Base-by-base conservation (phyloP, 441 rosid species). In the Hypseocharis bilobata region DNA sequence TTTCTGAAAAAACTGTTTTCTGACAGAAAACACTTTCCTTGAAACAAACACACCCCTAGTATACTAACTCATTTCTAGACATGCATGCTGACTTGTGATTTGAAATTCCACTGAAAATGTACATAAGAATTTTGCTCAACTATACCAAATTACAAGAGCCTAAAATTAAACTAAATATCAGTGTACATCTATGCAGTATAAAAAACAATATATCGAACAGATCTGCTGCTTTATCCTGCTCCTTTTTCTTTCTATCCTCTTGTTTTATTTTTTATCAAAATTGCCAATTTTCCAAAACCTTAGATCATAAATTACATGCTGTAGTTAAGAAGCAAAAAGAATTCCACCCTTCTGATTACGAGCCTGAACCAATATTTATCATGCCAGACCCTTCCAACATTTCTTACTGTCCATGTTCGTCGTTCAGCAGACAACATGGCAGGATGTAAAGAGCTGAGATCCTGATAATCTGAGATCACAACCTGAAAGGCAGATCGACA, bases 281-380 rank as follows among this genome's bases (percentile, higher is more conserved):
- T 67, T 67, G 72, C 72, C 64, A 70, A 26, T 63, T 58, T 52
- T 62, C 34, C 51, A 7, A 14, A 65, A 51, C n/a, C 65, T 28
- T 20, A 47, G 44, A 65, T 45, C 63, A 57, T 23, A 28, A 62
- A 56, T 13, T 40, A 29, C 34, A 44, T 36, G 57, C 30, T 22
- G 63, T 51, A 28, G 70, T 14, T 13, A 20, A 30, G 34, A 55
- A 42, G 25, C 25, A 54, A 13, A 17, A 54, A 27, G 28, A 32
- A 36, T 65, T 29, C 29, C 11, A 17, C 23, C 25, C 65, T 62
- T 44, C 47, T 42, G 17, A 19, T 57, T 19, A 1, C 13, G 30
- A 45, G n/a, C 29, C 63, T 16, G 14, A 47, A 27, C 23, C 19
- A 6, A 30, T 30, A 32, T 61, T 57, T 56, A 25, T 28, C 40